Evolutionary conservation across 768 basidiomycete species (phyloP).

Genomic region (Leccinum disarticulatum): DNA sequence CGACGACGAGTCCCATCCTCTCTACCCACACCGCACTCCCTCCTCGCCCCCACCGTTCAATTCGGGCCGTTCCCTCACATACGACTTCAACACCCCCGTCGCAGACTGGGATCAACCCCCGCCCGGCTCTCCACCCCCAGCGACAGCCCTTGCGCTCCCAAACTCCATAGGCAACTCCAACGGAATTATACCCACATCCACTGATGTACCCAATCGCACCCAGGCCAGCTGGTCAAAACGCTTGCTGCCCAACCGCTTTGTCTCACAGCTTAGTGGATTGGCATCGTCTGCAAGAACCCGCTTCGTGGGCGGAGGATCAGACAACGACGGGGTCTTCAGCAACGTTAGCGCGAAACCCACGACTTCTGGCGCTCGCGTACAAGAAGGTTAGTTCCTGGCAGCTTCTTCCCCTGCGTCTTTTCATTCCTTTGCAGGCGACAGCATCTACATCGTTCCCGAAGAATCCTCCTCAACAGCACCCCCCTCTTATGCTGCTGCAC

Average conservation of each 20-base stretch:
- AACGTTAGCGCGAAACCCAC: conserved; percentile 89
- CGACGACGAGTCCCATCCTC: conserved; percentile 54
- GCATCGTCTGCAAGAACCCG: conserved; percentile 34
- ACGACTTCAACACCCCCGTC: conserved; percentile 73
- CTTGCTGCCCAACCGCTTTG: conserved; percentile 58
- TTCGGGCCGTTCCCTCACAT: conserved; percentile 41
- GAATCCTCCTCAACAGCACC: conserved; percentile 80
- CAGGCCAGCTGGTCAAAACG: conserved; percentile 53
- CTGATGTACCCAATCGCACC: conserved; percentile 24
- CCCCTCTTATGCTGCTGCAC: conserved; percentile 89
- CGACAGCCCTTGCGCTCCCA: conserved; percentile 62
- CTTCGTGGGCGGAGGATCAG: conserved; percentile 60
- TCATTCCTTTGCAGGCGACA: conserved; percentile 51
- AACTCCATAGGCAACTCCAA: conserved; percentile 76
- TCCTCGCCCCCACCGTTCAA: conserved; percentile 7
- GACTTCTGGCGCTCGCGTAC: conserved; percentile 53
- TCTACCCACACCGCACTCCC: conserved; percentile 41
- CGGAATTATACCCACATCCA: conserved; percentile 57
- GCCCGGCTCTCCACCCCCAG: conserved; percentile 76
- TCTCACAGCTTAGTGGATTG: conserved; percentile 44
- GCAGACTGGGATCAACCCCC: conserved; percentile 77
- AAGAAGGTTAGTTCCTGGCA: conserved; percentile 44
- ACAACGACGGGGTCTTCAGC: conserved; percentile 91
- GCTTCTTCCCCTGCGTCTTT: background rate
- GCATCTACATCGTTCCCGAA: conserved; percentile 78